Percentiles rank a stretch among this genome's conserved stretches.
Conservation (phyloP, 208 protist species). For the Eutreptiella sp. region DNA sequence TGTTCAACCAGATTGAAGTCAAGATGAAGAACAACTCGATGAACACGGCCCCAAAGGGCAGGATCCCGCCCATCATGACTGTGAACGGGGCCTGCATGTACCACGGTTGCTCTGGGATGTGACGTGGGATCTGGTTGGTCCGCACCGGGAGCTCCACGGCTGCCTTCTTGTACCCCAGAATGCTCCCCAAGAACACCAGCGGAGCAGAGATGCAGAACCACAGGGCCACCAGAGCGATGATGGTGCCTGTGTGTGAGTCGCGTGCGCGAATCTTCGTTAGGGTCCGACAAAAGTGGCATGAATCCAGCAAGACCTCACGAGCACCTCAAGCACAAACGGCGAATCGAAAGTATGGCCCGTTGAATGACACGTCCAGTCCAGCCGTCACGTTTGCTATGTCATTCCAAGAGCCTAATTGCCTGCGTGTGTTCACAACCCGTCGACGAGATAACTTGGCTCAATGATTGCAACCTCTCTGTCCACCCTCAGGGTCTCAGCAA, state of each 20-base stretch:
- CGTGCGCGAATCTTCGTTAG: no score
- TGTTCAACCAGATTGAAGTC: constrained; percentile 67
- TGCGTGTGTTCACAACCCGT: no score
- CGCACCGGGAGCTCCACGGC: constrained; percentile 47
- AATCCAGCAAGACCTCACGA: no score
- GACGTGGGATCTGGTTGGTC: constrained; percentile 72
- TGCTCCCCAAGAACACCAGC: constrained; percentile 64
- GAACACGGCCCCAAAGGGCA: constrained; percentile 89
- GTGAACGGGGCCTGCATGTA: constrained; percentile 67
- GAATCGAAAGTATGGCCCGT: no score
- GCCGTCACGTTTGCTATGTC: no score
- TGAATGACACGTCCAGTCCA: no score
- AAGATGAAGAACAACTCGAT: constrained; percentile 91
- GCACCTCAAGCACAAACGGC: no score
- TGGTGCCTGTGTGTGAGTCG: not conserved
- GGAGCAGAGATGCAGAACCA: constrained; percentile 75
- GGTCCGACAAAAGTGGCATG: no score
- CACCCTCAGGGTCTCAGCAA: no score
- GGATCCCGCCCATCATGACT: constrained; percentile 71
- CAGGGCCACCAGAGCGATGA: constrained; percentile 15
- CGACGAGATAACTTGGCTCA: no score
- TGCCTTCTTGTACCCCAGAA: constrained; percentile 64
- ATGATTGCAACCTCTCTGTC: no score
- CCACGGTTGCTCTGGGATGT: constrained; percentile 61
- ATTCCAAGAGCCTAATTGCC: no score